These are phyloP conservation scores for Aspergillus nomiae DNA, from an alignment of 2,329 filamentous ascomycete species.

Conservation along the genomic window DNA sequence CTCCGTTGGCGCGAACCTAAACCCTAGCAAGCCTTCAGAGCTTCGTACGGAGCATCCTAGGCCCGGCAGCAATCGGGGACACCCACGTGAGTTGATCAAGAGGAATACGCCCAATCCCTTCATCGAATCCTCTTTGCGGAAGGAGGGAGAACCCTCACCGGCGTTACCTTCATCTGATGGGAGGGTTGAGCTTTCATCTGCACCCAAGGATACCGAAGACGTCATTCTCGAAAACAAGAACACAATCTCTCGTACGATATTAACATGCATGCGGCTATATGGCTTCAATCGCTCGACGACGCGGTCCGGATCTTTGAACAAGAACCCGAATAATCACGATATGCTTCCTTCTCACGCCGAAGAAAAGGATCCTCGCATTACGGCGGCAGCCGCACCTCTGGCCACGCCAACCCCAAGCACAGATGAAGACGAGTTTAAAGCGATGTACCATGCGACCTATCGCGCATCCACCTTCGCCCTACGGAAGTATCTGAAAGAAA, in stretches of 20 bases:
- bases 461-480: slow-evolving; percentile 46
- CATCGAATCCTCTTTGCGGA: slow-evolving; percentile 22
- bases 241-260: slow-evolving; percentile 43
- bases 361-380: slow-evolving; percentile 19
- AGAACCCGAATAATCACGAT: slow-evolving; percentile 13
- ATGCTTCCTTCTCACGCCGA: slow-evolving; percentile 9
- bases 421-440: slow-evolving; percentile 46
- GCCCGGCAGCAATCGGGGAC: slow-evolving; percentile 25
- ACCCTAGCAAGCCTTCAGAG: slow-evolving; percentile 22
- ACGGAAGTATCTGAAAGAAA: slow-evolving; percentile 40
- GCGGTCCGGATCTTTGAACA: slow-evolving; percentile 23
- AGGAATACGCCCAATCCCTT: slow-evolving; percentile 29
- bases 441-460: slow-evolving; percentile 48
- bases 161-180: slow-evolving; percentile 19
- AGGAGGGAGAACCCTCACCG: slow-evolving; percentile 15
- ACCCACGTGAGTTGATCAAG: slow-evolving; percentile 15
- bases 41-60: slow-evolving; percentile 18
- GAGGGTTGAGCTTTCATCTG: slow-evolving; percentile 17
- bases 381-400: slow-evolving; percentile 2
- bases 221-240: slow-evolving; percentile 43
- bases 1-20: slow-evolving; percentile 32
- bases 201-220: slow-evolving; percentile 29
- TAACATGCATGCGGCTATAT: slow-evolving; percentile 48
- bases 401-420: slow-evolving; percentile 17
- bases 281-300: slow-evolving; percentile 40